Base-by-base conservation (phyloP, 228 moss, liverwort and hornwort species). In the Sphagnum fallax region DNA sequence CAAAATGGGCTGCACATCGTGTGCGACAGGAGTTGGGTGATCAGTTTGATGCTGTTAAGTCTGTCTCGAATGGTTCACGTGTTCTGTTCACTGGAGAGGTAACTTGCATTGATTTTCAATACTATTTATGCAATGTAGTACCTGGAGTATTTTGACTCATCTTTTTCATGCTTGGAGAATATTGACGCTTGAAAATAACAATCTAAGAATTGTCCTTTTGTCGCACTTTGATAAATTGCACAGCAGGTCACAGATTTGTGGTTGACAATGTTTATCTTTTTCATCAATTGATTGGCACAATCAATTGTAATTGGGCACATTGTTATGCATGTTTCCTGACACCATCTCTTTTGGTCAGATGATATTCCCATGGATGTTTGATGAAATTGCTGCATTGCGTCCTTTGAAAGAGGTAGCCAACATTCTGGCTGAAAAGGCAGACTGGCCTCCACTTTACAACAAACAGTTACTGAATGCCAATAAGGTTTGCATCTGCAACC, bases 321-420 rank as follows among this genome's bases (percentile, higher is more conserved):
- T 32, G 32, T 32, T 32, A 32, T 32, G 32, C 32, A 32, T 32
- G 32, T 32, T 65, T 49, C 49, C 10, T 62, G 14, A 15, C 14
- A 6, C 5, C 6, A 62, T 9, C 62, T 62, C 62, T 62, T n/a
- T 62, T 62, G 62, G 47, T 16, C 81, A 95, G 92, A 95, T 95
- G 95, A 81, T 92, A 70, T 95, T 87, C 60, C 92, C 95, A 49
- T 95, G 95, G 95, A 95, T 95, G 89, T 95, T 95, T 74, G 90
- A 95, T 80, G 92, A 95, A 58, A 67, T 95, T 67, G 85, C 79
- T 70, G 85, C 90, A 52, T 79, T 95, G 68, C 76, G 84, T 72
- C 95, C 92, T 72, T 84, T 92, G 63, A 95, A 92, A 73, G 90
- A 86, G 70, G 85, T 77, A 61, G 92, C 95, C 66, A 80, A 89